A percentile compares a stretch with the other conserved stretches of the same genome.
phyloP scores from a whole-genome alignment of 257 asterid species.

The Hygrophila difformis region DNA sequence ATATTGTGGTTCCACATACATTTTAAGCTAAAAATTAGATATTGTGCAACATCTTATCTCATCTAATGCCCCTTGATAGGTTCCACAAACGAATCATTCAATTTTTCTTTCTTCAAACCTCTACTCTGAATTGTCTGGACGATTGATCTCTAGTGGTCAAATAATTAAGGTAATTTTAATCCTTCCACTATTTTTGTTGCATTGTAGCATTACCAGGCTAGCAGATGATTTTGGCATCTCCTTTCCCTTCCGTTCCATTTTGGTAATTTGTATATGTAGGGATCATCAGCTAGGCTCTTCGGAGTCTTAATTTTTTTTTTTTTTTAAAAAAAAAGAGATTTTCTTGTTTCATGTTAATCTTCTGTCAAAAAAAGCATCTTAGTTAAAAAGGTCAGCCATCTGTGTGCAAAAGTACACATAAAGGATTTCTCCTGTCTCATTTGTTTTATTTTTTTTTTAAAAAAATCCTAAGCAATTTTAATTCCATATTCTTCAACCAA shows the following conservation, averaged over 20 bases:
- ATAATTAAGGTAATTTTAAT: conserved; percentile 57
- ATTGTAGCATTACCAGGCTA: conserved; percentile 29
- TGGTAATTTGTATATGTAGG: neutral
- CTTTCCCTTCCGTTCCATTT: conserved; percentile 11
- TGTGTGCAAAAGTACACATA: neutral
- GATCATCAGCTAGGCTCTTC: neutral
- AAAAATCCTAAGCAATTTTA: too few species aligned
- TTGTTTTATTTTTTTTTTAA: too few species aligned
- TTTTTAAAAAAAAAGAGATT: too few species aligned
- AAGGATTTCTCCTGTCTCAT: conserved; percentile 3
- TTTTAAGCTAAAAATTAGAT: conserved; percentile 10
- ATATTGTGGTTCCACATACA: conserved; percentile 4
- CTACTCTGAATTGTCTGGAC: conserved; percentile 65
- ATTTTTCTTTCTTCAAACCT: conserved; percentile 60
- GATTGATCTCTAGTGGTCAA: conserved; percentile 55
- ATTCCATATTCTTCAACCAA: too few species aligned
- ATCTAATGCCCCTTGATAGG: conserved; percentile 37
- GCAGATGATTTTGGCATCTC: conserved; percentile 43
- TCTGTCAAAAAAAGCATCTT: neutral
- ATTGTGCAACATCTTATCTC: conserved; percentile 14
- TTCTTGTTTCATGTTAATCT: neutral
- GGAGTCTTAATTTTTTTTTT: conserved; percentile 7
- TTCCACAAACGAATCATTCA: conserved; percentile 47
- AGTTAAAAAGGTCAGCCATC: too few species aligned
- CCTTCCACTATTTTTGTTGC: conserved; percentile 8